Base-by-base conservation (phyloP, 345 rosid genomes). In the Hibiscus syriacus region DNA sequence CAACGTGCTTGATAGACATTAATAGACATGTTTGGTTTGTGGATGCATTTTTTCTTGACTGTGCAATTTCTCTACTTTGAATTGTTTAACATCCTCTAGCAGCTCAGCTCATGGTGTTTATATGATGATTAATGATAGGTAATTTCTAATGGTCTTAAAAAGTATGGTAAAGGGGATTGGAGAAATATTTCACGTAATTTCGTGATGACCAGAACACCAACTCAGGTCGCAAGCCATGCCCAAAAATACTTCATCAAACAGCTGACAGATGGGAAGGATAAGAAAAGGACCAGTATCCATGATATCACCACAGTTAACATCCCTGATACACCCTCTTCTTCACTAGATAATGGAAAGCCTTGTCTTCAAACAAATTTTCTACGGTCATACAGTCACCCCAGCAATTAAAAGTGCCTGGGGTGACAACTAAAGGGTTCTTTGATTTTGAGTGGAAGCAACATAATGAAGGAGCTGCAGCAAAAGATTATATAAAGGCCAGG, bases 191-290 rank as follows among this genome's bases (percentile, higher is more conserved):
- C 99, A 2, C 85, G 99, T 50, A 82, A 89, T 66, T 91, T 86
- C 27, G 99, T 94, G 81, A 87, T 81, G 9, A 82, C 88, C 26
- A 71, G 99, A 55, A 94, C 99, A 16, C 98, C 99, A 0, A 94
- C 99, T 62, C 98, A 94, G 80, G 99, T 94, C 11, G 99, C 99
- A 4, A 94, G 99, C 71, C 99, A 94, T 75, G 99, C 99, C 60
- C 99, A 91, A 20, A 94, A 94, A 77, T 94, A 91, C 77, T 94
- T 89, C 76, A 91, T 91, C 77, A 65, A 98, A 72, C 99, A 94
- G 76, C 86, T 80, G 67, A 86, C 87, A 0, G 98, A 97, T 8
- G 93, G 98, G 32, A 94, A 94, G 66, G 99, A 94, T 77, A 94
- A 86, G 88, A 82, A 91, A 68, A 78, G 99, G 70, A 89, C 99